A percentile compares a stretch with the other conserved stretches of the same genome.
These are phyloP conservation scores for Aspergillus brunneoviolaceus DNA, from an alignment of 2,329 filamentous ascomycete species.

Conservation along the genomic window DNA sequence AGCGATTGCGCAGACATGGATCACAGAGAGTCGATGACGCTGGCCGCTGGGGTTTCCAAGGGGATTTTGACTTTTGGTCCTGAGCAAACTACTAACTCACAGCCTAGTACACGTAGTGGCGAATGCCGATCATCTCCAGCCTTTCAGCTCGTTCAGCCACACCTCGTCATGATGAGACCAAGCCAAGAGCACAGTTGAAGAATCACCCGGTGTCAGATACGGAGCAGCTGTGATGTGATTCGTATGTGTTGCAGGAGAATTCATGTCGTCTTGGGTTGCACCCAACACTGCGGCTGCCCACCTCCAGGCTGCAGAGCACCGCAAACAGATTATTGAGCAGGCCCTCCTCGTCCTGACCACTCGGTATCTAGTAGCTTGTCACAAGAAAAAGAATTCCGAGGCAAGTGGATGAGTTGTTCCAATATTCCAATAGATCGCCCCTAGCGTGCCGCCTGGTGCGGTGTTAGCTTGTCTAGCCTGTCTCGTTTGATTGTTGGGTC, in stretches of 20 bases:
- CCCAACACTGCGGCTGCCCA: background rate
- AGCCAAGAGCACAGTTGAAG: background rate
- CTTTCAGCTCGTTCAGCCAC: background rate
- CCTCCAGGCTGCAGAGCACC: background rate
- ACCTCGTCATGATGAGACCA: background rate
- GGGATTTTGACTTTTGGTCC: background rate
- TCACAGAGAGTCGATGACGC: constrained; percentile 4
- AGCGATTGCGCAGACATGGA: constrained; percentile 7
- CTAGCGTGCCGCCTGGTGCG: background rate
- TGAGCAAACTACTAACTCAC: background rate
- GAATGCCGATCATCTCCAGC: background rate
- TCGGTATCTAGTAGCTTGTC: background rate
- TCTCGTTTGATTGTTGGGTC: background rate
- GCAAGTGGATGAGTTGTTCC: background rate
- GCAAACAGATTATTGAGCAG: background rate
- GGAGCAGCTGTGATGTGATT: background rate
- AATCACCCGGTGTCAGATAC: background rate
- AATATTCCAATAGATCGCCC: background rate
- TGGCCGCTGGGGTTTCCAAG: background rate
- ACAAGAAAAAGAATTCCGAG: background rate
- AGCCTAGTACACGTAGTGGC: background rate
- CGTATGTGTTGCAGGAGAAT: background rate
- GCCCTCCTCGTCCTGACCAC: too few relatives aligned
- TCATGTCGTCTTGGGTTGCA: background rate
- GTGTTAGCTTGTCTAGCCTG: background rate